phyloP scores from a whole-genome alignment of 2,329 filamentous ascomycete species.

The Xylogone sp. region DNA sequence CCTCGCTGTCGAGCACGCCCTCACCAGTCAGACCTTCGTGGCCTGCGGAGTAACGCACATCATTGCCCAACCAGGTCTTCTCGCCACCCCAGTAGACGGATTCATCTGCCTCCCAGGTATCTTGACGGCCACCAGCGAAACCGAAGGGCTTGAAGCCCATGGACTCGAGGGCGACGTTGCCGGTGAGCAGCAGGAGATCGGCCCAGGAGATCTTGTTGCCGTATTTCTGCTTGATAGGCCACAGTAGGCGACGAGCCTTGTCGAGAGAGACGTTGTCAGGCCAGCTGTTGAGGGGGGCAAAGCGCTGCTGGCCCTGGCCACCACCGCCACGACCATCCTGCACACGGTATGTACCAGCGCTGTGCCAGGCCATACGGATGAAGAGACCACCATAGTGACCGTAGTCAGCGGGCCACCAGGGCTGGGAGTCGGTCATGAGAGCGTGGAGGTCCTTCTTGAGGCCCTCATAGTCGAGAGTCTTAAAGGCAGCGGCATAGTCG shows the following conservation, averaged over 20 bases:
- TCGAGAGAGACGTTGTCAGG: conserved; percentile 75
- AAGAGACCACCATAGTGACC: conserved; percentile 80
- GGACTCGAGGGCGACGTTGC: conserved; percentile 73
- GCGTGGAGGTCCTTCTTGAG: conserved; percentile 71
- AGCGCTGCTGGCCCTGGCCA: conserved; percentile 72
- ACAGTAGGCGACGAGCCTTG: conserved; percentile 75
- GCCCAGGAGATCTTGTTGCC: conserved; percentile 81
- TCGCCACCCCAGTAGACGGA: conserved; percentile 75
- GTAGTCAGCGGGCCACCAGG: conserved; percentile 80
- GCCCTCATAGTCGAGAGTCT: conserved; percentile 64
- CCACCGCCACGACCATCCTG: conserved; percentile 72
- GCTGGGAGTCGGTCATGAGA: conserved; percentile 74
- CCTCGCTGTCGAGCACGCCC: conserved; percentile 38
- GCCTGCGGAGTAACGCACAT: conserved; percentile 55
- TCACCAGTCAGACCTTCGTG: conserved; percentile 22
- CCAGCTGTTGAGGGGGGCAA: conserved; percentile 79
- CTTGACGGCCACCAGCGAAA: conserved; percentile 68
- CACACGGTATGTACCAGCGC: conserved; percentile 73
- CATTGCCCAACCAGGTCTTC: conserved; percentile 70
- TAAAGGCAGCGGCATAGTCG: conserved; percentile 70
- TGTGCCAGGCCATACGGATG: conserved; percentile 79
- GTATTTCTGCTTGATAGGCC: conserved; percentile 83
- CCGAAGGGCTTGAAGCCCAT: conserved; percentile 74
- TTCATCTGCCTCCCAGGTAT: conserved; percentile 74
- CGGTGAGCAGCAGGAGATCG: conserved; percentile 66